phyloP scores from a whole-genome alignment of 2,329 filamentous ascomycete species.

The Penicillium digitatum region DNA sequence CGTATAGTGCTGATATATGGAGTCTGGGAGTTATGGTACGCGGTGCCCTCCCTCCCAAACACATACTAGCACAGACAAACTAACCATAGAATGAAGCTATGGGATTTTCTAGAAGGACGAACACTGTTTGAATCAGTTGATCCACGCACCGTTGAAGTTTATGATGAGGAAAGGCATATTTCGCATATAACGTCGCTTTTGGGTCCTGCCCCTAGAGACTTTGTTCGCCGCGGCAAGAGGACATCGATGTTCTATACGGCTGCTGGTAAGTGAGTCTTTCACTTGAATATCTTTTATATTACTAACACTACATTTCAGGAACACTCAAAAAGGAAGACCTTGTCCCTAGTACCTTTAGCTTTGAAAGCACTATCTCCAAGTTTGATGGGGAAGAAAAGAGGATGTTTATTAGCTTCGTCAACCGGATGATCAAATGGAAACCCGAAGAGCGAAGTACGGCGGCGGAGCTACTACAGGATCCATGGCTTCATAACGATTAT shows the following conservation, averaged over 20 bases:
- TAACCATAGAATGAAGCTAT: constrained; percentile 20
- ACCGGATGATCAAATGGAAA: constrained; percentile 31
- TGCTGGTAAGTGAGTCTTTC: constrained; percentile 3
- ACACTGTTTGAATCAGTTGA: constrained; percentile 28
- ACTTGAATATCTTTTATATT: background rate
- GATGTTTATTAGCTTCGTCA: constrained; percentile 30
- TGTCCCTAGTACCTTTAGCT: constrained; percentile 8
- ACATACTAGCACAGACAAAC: background rate
- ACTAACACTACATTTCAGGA: constrained; percentile 6
- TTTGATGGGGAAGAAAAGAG: constrained; percentile 29
- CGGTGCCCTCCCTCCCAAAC: background rate
- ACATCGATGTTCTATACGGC: constrained; percentile 14
- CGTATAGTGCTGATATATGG: constrained; percentile 40
- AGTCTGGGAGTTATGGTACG: constrained; percentile 36
- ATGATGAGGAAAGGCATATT: constrained; percentile 29
- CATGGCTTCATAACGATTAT: constrained; percentile 28
- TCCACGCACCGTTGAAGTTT: constrained; percentile 20
- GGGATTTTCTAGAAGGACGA: constrained; percentile 31
- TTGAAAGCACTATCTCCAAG: constrained; percentile 15
- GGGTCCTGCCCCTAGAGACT: constrained; percentile 26
- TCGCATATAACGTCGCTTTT: constrained; percentile 33
- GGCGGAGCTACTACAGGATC: constrained; percentile 30
- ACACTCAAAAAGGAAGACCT: constrained; percentile 8
- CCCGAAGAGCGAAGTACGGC: constrained; percentile 34
- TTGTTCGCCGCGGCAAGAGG: constrained; percentile 27